Evolutionary conservation across 768 basidiomycete genomes (phyloP).

Genomic region (Holtermannia corniformis): DNA sequence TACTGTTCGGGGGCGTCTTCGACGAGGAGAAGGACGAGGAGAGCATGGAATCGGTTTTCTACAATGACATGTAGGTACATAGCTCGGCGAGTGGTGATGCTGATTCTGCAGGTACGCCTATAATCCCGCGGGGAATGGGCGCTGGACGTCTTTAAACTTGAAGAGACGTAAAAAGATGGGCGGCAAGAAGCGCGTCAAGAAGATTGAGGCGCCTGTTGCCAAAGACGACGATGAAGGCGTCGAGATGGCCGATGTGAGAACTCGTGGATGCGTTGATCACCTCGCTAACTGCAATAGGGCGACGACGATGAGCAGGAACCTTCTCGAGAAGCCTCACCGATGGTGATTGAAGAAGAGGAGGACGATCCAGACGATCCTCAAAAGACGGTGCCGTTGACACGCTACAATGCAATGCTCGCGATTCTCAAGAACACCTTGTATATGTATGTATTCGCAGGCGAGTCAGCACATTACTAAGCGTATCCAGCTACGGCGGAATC

Average conservation of each 20-base stretch:
- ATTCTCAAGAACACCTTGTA: slow-evolving; percentile 75
- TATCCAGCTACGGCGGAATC: slow-evolving; percentile 67
- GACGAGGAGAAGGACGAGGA: slow-evolving; percentile 83
- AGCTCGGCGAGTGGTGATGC: neutral
- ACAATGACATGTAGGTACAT: slow-evolving; percentile 66
- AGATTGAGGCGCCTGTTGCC: slow-evolving; percentile 11
- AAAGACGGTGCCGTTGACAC: slow-evolving; percentile 51
- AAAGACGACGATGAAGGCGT: slow-evolving; percentile 37
- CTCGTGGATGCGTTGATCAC: no score
- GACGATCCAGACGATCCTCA: slow-evolving; percentile 21
- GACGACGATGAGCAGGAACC: slow-evolving; percentile 39
- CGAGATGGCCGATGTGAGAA: slow-evolving; percentile 22
- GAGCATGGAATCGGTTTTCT: slow-evolving; percentile 70
- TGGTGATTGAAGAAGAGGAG: slow-evolving; percentile 17
- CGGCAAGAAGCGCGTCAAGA: slow-evolving; percentile 49
- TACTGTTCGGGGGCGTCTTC: slow-evolving; percentile 79
- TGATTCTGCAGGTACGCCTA: slow-evolving; percentile 59
- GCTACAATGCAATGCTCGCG: slow-evolving; percentile 83
- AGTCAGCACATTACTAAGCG: neutral
- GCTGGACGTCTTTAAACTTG: slow-evolving; percentile 68
- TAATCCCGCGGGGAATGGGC: slow-evolving; percentile 61
- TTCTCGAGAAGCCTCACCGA: neutral
- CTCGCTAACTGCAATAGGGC: no score
- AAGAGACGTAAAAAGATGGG: slow-evolving; percentile 52
- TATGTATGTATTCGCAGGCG: slow-evolving; percentile 57